Conservation (phyloP, 768 basidiomycete genomes). For the Saitozyma sp. region DNA sequence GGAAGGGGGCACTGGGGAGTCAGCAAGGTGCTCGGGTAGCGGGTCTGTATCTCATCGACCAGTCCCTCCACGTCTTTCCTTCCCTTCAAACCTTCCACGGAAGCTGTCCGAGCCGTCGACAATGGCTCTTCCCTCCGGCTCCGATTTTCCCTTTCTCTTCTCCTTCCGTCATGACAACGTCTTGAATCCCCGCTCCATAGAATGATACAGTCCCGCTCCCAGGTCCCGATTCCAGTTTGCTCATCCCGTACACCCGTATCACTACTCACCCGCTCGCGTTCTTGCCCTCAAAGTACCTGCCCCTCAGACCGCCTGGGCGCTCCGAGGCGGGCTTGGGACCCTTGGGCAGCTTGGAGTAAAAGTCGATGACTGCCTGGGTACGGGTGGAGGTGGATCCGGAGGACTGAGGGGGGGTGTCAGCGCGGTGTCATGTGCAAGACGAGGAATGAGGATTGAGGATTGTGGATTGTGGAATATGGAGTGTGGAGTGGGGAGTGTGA, state of each 20-base stretch:
- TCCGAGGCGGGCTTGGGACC: slow-evolving; percentile 66
- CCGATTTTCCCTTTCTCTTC: not conserved
- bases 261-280: slow-evolving; percentile 62
- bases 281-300: slow-evolving; percentile 75
- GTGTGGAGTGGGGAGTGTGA: slow-evolving; percentile 1
- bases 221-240: no score
- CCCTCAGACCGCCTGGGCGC: slow-evolving; percentile 68
- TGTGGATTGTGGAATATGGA: slow-evolving; percentile 1
- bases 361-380: slow-evolving; percentile 81
- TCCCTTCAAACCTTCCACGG: no score
- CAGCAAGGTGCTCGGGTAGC: not conserved
- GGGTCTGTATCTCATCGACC: no score
- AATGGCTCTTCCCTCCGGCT: not conserved
- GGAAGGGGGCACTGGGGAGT: slow-evolving; percentile 37
- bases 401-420: slow-evolving; percentile 57
- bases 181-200: no score
- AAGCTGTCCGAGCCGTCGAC: no score
- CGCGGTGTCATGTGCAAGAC: no score
- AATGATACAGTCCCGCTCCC: no score
- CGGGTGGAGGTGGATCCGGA: slow-evolving; percentile 73
- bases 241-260: not conserved
- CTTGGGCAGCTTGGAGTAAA: slow-evolving; percentile 96
- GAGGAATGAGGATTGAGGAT: not conserved
- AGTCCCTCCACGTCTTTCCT: no score
- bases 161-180: not conserved